Evolutionary conservation across 768 basidiomycete genomes (phyloP), one percentile per base, ranked within the genome.

Genomic region (Auriscalpium vulgare): DNA sequence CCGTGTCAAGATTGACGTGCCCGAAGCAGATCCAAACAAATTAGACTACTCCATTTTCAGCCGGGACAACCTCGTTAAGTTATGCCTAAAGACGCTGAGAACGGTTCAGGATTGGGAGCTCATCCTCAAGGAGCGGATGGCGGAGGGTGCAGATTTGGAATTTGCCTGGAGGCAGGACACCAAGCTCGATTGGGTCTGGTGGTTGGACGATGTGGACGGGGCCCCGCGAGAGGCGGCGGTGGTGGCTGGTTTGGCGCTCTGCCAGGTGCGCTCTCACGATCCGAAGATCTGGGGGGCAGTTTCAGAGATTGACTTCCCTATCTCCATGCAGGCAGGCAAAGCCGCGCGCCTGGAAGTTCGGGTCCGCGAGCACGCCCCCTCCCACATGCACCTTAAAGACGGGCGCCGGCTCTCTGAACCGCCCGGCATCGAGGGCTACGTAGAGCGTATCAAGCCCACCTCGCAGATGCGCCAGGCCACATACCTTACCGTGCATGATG

Each of bases 131-230:
- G 71, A 73, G 23, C 75, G 81, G 37, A 61, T 84, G 4, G 69
- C 63, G 48, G 69, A 76, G 47, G 90, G 89, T 19, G 79, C 78
- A 51, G 69, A 71, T 8, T 70, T 95, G 38, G 79, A 85, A 65
- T 74, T 97, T 40, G 88, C 84, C 45, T 97, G 95, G 95, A 78
- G 88, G 40, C 66, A 77, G 34, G 82, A 77, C 19, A 82, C 83
- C 2, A 79, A 81, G 58, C 67, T 97, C 48, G 94, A 97, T 65
- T 97, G 95, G 95, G 74, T 94, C 29, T 87, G 87, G 79, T 75
- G 84, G 38, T 77, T 83, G n/a, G 73, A 78, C 23, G 86, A 88
- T 61, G 73, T 86, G 0, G 74, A 80, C 37, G 88, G 83, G 10
- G 73, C 78, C 50, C 61, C 68, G 19, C 76, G 93, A 47, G 75